Conservation (phyloP, 176 grass and related monocot species). For the Oryza longistaminata region DNA sequence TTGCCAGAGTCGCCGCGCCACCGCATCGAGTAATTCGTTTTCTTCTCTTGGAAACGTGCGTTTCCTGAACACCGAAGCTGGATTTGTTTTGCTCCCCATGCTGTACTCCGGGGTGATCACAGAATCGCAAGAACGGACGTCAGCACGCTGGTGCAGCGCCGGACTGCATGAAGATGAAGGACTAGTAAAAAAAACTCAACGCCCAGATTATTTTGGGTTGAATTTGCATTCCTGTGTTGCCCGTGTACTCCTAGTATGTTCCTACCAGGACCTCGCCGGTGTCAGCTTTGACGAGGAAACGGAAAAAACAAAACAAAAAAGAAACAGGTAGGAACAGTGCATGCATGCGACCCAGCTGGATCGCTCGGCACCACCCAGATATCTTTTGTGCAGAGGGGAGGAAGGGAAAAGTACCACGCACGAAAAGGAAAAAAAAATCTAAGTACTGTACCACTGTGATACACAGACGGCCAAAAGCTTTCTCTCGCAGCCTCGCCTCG, state of each 20-base stretch:
- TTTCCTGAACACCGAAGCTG: not conserved
- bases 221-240: not conserved
- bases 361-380: not conserved
- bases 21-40: not conserved
- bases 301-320: not conserved
- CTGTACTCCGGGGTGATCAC: not conserved
- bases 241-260: not conserved
- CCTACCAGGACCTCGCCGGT: not conserved
- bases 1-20: not conserved
- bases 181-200: not conserved
- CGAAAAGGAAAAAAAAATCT: not conserved
- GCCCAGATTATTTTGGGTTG: not conserved
- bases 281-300: conserved; percentile 12
- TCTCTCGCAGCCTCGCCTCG: not conserved
- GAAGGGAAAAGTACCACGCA: not conserved
- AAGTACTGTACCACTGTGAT: not conserved
- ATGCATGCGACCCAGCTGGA: not conserved
- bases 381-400: conserved; percentile 9
- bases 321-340: not conserved
- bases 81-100: not conserved
- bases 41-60: not conserved
- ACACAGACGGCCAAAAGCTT: not conserved
- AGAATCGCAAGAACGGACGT: not conserved
- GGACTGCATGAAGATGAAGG: not conserved
- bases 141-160: not conserved